Base-by-base conservation (phyloP, 352 stramenopile genomes). In the Globisporangium camurandrum region DNA sequence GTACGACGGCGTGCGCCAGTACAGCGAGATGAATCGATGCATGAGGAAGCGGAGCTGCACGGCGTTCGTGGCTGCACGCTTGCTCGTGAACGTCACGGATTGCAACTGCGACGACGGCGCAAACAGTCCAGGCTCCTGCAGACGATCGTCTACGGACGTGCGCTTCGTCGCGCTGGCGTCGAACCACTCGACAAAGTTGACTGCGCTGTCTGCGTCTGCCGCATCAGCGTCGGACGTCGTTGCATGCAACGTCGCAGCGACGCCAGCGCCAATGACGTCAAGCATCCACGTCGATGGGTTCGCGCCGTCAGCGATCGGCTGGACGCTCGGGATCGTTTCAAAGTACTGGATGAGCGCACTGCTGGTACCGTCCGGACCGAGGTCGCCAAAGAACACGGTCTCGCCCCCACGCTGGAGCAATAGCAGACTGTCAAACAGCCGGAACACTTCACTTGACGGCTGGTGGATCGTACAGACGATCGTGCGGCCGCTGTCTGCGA, bases 331-430 rank as follows among this genome's bases (percentile, higher is more conserved):
- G 34, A 93, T 77, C 10, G 62, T 69, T 23, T 86, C 67, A 42
- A 97, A 90, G 61, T 96, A 98, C 28, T 86, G 54, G 19, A 97
- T 75, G 56, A 98, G 71, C 40, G 79, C 72, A n/a, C 59, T 64
- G 4, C 67, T 83, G 16, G 95, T 68, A n/a, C n/a, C n/a, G 30
- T 34, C 30, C 20, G 88, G 59, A 23, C 88, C 89, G 31, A 97
- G 56, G 7, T 94, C 74, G 31, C 89, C 88, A 60, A 94, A 92
- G 49, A 79, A 96, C 14, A 87, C 62, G n/a, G 47, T 62, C 23
- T 50, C 59, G 1, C 57, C 61, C 33, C 56, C 61, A 39, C 54
- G 64, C 51, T 84, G 75, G 4, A 96, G 66, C 26, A 96, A 62
- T 2, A 97, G 59, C 2, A 96, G 57, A 33, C 75, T 64, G 59